These are phyloP conservation scores for Penicillium chermesinum DNA, from an alignment of 495 filamentous ascomycete species.

Conservation along the genomic window DNA sequence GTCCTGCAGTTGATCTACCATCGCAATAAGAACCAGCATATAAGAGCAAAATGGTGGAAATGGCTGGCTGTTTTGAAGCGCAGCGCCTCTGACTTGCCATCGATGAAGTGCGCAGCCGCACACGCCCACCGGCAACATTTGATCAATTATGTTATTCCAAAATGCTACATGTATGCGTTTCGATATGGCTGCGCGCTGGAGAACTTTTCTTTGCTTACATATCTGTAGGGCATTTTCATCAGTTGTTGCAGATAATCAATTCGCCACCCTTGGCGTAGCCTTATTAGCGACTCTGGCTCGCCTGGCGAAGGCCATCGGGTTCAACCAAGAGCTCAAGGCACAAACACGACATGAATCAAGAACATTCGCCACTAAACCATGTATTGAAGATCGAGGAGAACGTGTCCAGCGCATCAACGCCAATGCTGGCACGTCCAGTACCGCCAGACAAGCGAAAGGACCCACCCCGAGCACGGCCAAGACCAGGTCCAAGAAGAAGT, in stretches of 20 bases:
- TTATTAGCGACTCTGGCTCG: constrained; percentile 62
- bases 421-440: background rate
- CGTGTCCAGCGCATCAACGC: constrained; percentile 19
- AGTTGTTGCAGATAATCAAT: constrained; percentile 65
- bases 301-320: constrained; percentile 43
- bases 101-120: constrained; percentile 11
- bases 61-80: constrained; percentile 62
- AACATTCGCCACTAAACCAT: background rate
- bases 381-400: constrained; percentile 27
- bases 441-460: background rate
- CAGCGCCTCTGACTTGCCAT: constrained; percentile 48
- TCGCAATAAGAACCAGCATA: constrained; percentile 81
- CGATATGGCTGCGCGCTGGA: background rate
- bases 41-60: constrained; percentile 66
- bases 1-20: constrained; percentile 61
- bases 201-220: too few species aligned
- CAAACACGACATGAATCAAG: background rate
- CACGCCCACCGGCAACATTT: constrained; percentile 23
- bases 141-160: constrained; percentile 32
- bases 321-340: constrained; percentile 18
- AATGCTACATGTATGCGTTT: constrained; percentile 41
- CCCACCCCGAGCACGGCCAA: too few species aligned
- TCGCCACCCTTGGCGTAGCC: constrained; percentile 72
- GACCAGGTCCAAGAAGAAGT: constrained; percentile 23
- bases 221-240: constrained; percentile 58